Evolutionary conservation across 148 eudicot species (phyloP), one percentile per base, ranked within the genome.

Genomic region (Cornus kousa): DNA sequence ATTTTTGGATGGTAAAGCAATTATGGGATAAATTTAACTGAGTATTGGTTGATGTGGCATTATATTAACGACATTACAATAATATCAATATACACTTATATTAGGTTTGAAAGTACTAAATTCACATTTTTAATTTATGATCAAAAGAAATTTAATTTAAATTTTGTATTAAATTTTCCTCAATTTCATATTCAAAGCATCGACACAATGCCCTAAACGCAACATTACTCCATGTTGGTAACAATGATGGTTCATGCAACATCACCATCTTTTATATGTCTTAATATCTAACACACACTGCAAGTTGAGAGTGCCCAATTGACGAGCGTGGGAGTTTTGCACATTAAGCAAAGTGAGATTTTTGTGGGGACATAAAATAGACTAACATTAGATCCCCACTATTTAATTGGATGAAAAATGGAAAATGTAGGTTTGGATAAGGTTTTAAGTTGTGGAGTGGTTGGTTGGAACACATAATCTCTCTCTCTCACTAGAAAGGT

Each of bases 401-500:
- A 20, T 70, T 72, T 46, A 72, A 72, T 10, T 72, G 74, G 74
- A 13, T 46, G 74, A 46, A 35, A 35, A 35, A 35, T 35, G 5
- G 37, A 35, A 46, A 72, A 48, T 22, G 55, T 23, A 46, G 60
- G 32, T 14, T 12, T 72, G 74, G 74, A 72, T 71, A 71, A 71
- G 74, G 33, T 46, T 71, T 71, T 59, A 71, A 50, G 74, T 23
- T 72, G 35, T 48, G 33, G 74, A 48, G 37, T 72, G 48, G 74
- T 59, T 72, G 48, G 74, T 59, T 72, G 60, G 74, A 72, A 48
- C 74, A 72, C 74, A 72, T 28, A 48, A 23, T 20, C 17, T n/a
- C 23, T 24, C 12, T 72, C 60, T 48, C 74, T 71, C 60, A 57
- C 64, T 57, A 57, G 19, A 57, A 57, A 8, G 64, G 20, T 8